These are phyloP conservation scores for Myxozyma lipomycoides DNA, from an alignment of 805 yeast species.

Conservation along the genomic window DNA sequence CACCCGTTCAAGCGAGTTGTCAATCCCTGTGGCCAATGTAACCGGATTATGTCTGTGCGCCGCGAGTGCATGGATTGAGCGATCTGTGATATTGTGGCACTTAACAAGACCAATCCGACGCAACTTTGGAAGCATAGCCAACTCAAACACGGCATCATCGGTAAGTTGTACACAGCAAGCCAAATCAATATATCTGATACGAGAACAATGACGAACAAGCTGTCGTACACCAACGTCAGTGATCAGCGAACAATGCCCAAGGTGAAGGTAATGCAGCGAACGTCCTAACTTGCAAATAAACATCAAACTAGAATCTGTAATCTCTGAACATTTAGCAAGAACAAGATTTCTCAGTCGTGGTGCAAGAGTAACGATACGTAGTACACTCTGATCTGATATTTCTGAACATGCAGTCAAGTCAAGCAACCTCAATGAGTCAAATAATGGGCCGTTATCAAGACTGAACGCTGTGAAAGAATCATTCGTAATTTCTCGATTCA, in stretches of 20 bases:
- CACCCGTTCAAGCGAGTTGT: constrained; percentile 83
- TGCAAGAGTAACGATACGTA: constrained; percentile 65
- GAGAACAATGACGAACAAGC: constrained; percentile 70
- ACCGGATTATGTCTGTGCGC: constrained; percentile 34
- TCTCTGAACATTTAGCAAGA: constrained; percentile 79
- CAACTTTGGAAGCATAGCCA: constrained; percentile 71
- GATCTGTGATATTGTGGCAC: constrained; percentile 82
- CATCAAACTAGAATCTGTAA: constrained; percentile 75
- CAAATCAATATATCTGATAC: constrained; percentile 87
- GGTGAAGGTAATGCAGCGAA: constrained; percentile 80
- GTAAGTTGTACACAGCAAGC: constrained; percentile 92
- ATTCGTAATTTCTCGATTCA: constrained; percentile 66
- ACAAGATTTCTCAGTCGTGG: constrained; percentile 86
- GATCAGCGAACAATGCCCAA: constrained; percentile 88
- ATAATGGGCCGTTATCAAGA: constrained; percentile 8
- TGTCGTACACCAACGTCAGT: constrained; percentile 83
- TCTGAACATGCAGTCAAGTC: constrained; percentile 82
- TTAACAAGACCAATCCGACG: constrained; percentile 91
- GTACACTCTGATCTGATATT: constrained; percentile 75
- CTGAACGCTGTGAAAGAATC: constrained; percentile 46
- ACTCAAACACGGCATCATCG: constrained; percentile 70
- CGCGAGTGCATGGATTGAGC: constrained; percentile 66
- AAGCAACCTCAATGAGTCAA: constrained; percentile 68
- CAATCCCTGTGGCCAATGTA: constrained; percentile 36
- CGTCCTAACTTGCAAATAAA: constrained; percentile 71